Evolutionary conservation across 2,329 filamentous ascomycete genomes (phyloP), one percentile per base, ranked within the genome.

Genomic region (Sphaerulina populicola): DNA sequence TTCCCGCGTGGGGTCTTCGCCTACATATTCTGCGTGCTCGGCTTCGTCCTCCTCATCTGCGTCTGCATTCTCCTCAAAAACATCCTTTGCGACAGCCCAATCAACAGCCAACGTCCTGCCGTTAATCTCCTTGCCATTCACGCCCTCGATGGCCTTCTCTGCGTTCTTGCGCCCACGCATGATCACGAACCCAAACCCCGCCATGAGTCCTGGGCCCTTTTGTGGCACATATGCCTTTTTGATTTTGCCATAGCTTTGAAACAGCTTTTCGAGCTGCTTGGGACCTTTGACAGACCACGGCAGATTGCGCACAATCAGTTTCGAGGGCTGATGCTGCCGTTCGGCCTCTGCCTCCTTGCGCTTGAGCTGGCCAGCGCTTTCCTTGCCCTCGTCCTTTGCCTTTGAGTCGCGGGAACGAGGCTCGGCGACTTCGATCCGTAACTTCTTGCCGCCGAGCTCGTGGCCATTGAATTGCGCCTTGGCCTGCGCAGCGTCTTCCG

Each of bases 211-310:
- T 15, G 66, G 79, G 57, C 84, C 85, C 60, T 83, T 79, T 63
- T 87, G 88, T 1, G 94, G 94, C 47, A 98, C 73, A 60, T 87
- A 87, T 35, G 86, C 83, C 68, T 84, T 85, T 69, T 91, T 94
- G 64, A 98, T 82, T 69, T 96, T 95, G 55, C 93, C 93, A 66
- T 85, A 96, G 64, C 85, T 89, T 63, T 81, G 75, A 70, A 98
- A 98, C 4, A 95, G 74, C 51, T 81, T 77, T 5, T 80, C 76
- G 53, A 98, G 73, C 64, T 97, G 85, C 30, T 94, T 86, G 0
- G 86, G 77, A 7, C 81, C 85, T 71, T 94, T 95, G 66, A 98
- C 85, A 60, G 85, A 95, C 93, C 93, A 98, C 0, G 93, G 91
- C 64, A 98, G 68, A 68, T 98, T 98, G 64, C 93, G 82, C 44